Base-by-base conservation (phyloP, 2,329 filamentous ascomycete genomes). In the Alternaria ventricosa region DNA sequence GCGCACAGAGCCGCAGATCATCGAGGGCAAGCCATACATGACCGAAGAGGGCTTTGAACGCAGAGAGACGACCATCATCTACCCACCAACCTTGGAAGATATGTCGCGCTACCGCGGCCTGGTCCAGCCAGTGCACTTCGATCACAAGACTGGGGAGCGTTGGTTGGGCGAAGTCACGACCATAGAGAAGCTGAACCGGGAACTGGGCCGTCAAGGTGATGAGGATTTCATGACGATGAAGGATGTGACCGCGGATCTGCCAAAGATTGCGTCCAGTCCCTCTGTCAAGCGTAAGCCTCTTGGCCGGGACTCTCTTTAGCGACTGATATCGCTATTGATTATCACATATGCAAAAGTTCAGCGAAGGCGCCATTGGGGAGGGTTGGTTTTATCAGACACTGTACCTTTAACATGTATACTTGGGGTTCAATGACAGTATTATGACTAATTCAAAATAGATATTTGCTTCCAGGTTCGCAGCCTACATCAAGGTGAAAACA, bases 31-130 rank as follows among this genome's bases (percentile, higher is more conserved):
- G 55, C 60, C 50, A 78, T 76, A 51, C 56, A 76, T 78, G 3
- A 79, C 75, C 2, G 70, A 76, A 2, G 79, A 84, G 33, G 84
- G 84, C 4, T 73, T 80, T 46, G 70, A 78, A 60, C 77, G 79
- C 27, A 82, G 78, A 18, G 81, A 85, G 64, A 80, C 79, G 5
- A 84, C 80, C 6, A 84, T 82, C 73, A 74, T 84, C 2, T 82
- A 86, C 66, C 80, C 82, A 28, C 83, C 84, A 1, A 78, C 74
- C 2, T 56, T 84, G 4, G 80, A 82, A 56, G 72, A 78, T 46
- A 68, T 78, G 60, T 71, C 66, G 4, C 55, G 59, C 2, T 78
- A 78, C 41, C 51, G 45, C 3, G 76, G 77, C 13, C 67, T 70
- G 7, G 70, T 78, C 4, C 64, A 74, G 22, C 69, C 72, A 1